Conservation (phyloP, 1,139 yeast species). For the Debaryomyces subglobosus region DNA sequence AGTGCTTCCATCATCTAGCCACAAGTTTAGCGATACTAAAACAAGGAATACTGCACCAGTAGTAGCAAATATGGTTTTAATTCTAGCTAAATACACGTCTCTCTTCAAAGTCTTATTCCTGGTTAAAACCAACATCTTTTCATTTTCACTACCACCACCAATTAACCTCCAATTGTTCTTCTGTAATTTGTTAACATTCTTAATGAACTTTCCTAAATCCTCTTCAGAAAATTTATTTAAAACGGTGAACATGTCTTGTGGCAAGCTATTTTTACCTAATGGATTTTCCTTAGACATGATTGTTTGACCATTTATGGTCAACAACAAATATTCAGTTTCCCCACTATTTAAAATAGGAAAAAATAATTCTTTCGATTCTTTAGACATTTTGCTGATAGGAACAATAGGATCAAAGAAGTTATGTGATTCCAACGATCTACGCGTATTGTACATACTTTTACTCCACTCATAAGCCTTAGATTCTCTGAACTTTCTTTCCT, state of each 20-base stretch:
- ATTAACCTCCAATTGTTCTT: slow-evolving; percentile 39
- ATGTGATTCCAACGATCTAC: slow-evolving; percentile 44
- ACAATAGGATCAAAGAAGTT: slow-evolving; percentile 54
- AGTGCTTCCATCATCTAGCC: slow-evolving; percentile 20
- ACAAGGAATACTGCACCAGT: slow-evolving; percentile 36
- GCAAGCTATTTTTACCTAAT: slow-evolving; percentile 36
- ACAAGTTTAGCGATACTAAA: slow-evolving; percentile 33
- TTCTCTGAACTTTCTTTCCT: slow-evolving; percentile 51
- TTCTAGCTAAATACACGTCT: slow-evolving; percentile 16
- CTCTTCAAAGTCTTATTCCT: slow-evolving; percentile 14
- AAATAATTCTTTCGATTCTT: slow-evolving; percentile 8
- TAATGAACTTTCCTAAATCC: slow-evolving; percentile 32
- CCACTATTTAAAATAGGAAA: slow-evolving; percentile 15
- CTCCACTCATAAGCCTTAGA: slow-evolving; percentile 60
- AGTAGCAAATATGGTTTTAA: slow-evolving; percentile 35
- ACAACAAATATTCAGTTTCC: slow-evolving; percentile 43
- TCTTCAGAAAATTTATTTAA: slow-evolving; percentile 40
- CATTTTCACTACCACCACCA: slow-evolving; percentile 25
- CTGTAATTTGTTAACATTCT: slow-evolving; percentile 31
- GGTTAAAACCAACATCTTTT: slow-evolving; percentile 26
- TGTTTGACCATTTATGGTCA: slow-evolving; percentile 47
- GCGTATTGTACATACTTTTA: slow-evolving; percentile 31
- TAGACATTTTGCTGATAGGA: slow-evolving; percentile 6
- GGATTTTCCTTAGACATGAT: slow-evolving; percentile 43
- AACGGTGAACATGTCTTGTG: slow-evolving; percentile 50